A percentile compares a stretch with the other conserved stretches of the same genome.
Evolutionary conservation across 192 early-diverging fungal genomes (phyloP).

Genomic region (Linnemannia schmuckeri): DNA sequence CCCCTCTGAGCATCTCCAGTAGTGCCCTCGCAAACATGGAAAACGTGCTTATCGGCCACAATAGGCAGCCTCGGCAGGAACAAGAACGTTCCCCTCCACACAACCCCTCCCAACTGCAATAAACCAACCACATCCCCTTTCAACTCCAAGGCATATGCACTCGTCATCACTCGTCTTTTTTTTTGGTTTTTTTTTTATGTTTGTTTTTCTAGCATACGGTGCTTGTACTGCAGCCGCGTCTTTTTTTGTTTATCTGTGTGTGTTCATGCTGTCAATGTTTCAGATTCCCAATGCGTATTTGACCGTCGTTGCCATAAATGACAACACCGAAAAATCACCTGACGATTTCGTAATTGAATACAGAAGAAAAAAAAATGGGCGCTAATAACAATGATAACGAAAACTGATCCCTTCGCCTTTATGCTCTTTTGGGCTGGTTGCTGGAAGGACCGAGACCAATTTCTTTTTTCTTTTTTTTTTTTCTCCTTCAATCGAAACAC

Average conservation of each 20-base stretch:
- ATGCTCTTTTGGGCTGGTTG: too few species aligned
- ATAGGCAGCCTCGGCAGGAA: conserved; percentile 14
- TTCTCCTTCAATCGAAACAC: background rate
- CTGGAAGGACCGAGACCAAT: background rate
- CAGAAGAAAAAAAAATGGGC: too few species aligned
- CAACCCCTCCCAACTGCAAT: background rate
- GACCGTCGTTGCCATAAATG: conserved; percentile 5
- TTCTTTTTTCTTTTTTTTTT: background rate
- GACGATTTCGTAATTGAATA: background rate
- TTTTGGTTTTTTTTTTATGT: background rate
- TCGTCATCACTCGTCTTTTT: background rate
- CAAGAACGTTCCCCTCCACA: background rate
- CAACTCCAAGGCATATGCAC: background rate
- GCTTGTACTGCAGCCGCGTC: too few species aligned
- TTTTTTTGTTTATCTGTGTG: background rate
- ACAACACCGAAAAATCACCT: background rate
- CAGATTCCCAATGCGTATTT: background rate
- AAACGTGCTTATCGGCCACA: conserved; percentile 23
- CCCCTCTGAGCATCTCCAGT: conserved; percentile 19
- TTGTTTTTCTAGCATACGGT: background rate
- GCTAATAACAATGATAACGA: background rate
- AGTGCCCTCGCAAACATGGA: conserved; percentile 29
- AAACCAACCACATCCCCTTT: conserved; percentile 9
- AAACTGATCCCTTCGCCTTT: too few species aligned
- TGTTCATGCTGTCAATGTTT: background rate